Percentiles rank a stretch among this genome's conserved stretches.
phyloP scores from a whole-genome alignment of 148 eudicot genomes.

The Rhododendron kiyosumense region DNA sequence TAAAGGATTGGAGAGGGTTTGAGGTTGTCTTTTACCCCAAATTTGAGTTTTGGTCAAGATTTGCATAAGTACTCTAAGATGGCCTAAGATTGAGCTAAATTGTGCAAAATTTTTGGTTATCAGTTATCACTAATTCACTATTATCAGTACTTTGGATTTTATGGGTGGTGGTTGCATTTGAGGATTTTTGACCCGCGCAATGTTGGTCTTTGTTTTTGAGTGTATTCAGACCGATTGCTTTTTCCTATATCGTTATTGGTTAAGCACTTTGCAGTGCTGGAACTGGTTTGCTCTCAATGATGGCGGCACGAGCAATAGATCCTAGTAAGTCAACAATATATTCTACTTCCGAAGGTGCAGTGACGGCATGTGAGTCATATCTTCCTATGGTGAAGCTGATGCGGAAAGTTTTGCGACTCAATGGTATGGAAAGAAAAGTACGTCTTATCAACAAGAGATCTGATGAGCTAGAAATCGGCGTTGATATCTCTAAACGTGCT shows the following conservation, averaged over 20 bases:
- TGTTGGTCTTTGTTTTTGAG: not conserved
- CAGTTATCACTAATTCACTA: not conserved
- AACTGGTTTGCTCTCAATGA: slow-evolving; percentile 91
- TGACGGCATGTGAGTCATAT: slow-evolving; percentile 87
- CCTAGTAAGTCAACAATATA: slow-evolving; percentile 17
- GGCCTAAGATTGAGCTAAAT: not conserved
- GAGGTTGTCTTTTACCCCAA: not conserved
- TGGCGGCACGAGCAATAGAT: slow-evolving; percentile 83
- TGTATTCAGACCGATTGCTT: not conserved
- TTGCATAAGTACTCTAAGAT: not conserved
- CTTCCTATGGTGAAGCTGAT: slow-evolving; percentile 91
- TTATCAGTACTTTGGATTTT: not conserved
- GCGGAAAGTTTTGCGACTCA: slow-evolving; percentile 63
- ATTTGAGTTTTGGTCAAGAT: not conserved
- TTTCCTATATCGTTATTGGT: not conserved
- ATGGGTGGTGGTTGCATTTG: not conserved
- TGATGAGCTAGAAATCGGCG: slow-evolving; percentile 70
- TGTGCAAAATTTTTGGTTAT: not conserved
- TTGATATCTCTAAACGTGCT: slow-evolving; percentile 63
- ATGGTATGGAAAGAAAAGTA: slow-evolving; percentile 58
- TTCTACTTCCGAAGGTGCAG: slow-evolving; percentile 40
- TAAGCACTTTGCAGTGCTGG: slow-evolving; percentile 55
- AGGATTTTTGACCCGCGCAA: not conserved
- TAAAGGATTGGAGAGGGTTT: not conserved
- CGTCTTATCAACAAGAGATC: slow-evolving; percentile 78